These are phyloP conservation scores for Chlamydomonas schloesseri DNA, from an alignment of 139 green algal species.

Conservation along the genomic window DNA sequence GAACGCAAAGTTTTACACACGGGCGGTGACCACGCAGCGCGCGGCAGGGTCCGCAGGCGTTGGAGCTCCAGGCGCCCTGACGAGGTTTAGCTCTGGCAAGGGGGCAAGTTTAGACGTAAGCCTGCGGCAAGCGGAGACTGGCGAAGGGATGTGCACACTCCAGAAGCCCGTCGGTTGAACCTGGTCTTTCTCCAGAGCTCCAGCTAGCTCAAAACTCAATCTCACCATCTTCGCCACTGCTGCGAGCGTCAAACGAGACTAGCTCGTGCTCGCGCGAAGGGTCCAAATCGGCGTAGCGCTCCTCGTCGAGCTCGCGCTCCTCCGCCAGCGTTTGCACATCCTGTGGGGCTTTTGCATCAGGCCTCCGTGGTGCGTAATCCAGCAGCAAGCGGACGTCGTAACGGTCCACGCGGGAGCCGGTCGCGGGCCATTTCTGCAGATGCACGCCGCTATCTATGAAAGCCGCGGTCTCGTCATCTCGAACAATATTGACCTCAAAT, in stretches of 20 bases:
- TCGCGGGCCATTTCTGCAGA: not conserved
- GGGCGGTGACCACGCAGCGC: no score
- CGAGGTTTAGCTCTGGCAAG: not conserved
- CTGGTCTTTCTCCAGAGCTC: not conserved
- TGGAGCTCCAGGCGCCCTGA: no score
- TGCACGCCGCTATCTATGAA: not conserved
- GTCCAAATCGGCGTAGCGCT: slow-evolving; percentile 44
- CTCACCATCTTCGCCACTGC: not conserved
- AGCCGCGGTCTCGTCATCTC: not conserved
- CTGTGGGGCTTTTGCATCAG: not conserved
- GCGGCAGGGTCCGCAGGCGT: no score
- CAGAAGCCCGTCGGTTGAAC: not conserved
- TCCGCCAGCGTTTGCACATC: not conserved
- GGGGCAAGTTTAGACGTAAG: not conserved
- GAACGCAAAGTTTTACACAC: no score
- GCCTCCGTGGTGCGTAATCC: not conserved
- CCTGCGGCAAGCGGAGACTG: not conserved
- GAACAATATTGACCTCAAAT: not conserved
- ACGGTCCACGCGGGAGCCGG: slow-evolving; percentile 21
- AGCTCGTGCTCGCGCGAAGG: slow-evolving; percentile 34
- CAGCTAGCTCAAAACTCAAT: not conserved
- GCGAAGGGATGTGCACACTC: no score
- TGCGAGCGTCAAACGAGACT: not conserved
- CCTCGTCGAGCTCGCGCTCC: slow-evolving; percentile 26
- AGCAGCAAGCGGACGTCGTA: slow-evolving; percentile 51